phyloP scores from a whole-genome alignment of 1,139 yeast genomes.

The Suhomyces coccinellae region DNA sequence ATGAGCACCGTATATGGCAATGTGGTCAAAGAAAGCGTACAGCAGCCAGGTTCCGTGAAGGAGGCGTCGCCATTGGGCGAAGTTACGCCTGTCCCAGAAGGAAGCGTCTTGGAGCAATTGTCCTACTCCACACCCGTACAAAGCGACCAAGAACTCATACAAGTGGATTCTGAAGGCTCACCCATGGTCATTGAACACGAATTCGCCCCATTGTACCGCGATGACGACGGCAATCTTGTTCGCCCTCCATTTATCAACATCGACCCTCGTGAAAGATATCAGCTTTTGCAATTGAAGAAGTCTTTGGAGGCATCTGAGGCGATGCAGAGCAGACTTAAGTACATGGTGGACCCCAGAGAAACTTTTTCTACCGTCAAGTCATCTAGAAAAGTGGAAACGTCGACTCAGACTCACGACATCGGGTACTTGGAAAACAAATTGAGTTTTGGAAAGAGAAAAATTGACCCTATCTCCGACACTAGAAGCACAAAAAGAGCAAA shows the following conservation, averaged over 20 bases:
- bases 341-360: conserved; percentile 45
- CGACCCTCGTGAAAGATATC: conserved; percentile 48
- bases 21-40: conserved; percentile 21
- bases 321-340: conserved; percentile 34
- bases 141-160: not conserved
- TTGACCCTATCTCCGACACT: not conserved
- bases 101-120: not conserved
- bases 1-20: conserved; percentile 27
- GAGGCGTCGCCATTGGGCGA: conserved; percentile 15
- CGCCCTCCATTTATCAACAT: conserved; percentile 50
- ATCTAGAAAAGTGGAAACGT: conserved; percentile 34
- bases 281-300: conserved; percentile 41
- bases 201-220: conserved; percentile 37
- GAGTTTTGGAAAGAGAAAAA: conserved; percentile 16
- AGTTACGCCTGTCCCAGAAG: conserved; percentile 6
- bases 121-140: not conserved
- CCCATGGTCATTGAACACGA: conserved; percentile 26
- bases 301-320: conserved; percentile 39
- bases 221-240: conserved; percentile 39
- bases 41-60: conserved; percentile 1
- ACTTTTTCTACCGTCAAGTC: conserved; percentile 23
- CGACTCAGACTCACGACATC: conserved; percentile 45
- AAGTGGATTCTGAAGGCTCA: conserved; percentile 3
- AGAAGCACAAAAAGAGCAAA: conserved; percentile 19
- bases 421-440: conserved; percentile 30